A percentile compares a stretch with the other conserved stretches of the same genome.
Evolutionary conservation across 139 green algal genomes (phyloP).

Genomic region (Penium margaritaceum): DNA sequence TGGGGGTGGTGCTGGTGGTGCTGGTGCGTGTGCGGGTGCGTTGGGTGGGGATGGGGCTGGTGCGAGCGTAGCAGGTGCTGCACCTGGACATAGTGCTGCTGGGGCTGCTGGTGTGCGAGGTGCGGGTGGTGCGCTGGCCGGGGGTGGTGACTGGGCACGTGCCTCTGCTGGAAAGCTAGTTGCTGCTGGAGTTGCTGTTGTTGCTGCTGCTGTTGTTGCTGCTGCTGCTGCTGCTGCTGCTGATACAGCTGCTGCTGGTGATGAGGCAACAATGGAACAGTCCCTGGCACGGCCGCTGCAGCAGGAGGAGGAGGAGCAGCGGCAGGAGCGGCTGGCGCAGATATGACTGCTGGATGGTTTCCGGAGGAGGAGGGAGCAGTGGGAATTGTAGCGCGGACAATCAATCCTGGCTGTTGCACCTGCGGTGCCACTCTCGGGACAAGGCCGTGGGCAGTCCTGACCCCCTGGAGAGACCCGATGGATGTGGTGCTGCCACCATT

Average conservation of each 20-base stretch:
- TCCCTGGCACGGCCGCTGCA: too few species aligned
- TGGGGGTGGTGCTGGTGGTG: slow-evolving; percentile 11
- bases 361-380: too few species aligned
- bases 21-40: slow-evolving; percentile 2
- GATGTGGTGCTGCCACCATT: too few species aligned
- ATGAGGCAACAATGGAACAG: background rate
- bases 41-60: background rate
- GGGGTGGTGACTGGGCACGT: background rate
- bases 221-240: slow-evolving; percentile 7
- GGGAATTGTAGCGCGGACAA: too few species aligned
- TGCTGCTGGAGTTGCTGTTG: background rate
- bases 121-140: slow-evolving; percentile 1
- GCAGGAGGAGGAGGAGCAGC: too few species aligned
- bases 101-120: background rate
- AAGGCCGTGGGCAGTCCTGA: too few species aligned
- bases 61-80: background rate
- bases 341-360: too few species aligned
- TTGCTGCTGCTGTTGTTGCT: slow-evolving; percentile 7
- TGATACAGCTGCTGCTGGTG: background rate
- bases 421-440: too few species aligned
- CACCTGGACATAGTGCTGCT: slow-evolving; percentile 14
- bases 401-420: too few species aligned
- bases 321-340: too few species aligned
- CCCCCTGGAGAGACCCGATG: too few species aligned
- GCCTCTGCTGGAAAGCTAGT: background rate